phyloP scores from a whole-genome alignment of 1,139 yeast genomes.

The Scheffersomyces lignicola region DNA sequence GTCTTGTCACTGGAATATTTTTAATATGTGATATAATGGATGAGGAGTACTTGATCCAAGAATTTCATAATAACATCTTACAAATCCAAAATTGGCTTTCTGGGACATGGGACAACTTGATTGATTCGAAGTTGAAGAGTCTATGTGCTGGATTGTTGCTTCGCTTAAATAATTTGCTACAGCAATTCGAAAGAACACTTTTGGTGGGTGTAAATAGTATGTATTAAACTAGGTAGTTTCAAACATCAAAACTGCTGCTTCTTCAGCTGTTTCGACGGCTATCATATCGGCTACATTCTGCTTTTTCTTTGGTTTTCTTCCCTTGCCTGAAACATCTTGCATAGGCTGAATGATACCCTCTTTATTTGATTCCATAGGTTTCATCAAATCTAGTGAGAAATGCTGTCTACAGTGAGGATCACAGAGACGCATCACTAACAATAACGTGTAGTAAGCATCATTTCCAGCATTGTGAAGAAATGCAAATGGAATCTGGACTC shows the following conservation, averaged over 20 bases:
- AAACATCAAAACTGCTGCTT: slow-evolving; percentile 3
- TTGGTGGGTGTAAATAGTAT: slow-evolving; percentile 18
- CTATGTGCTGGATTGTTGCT: slow-evolving; percentile 53
- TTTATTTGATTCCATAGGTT: not conserved
- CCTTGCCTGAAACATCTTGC: not conserved
- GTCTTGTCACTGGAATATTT: slow-evolving; percentile 46
- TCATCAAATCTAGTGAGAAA: slow-evolving; percentile 22
- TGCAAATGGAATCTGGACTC: slow-evolving; percentile 59
- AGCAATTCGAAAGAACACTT: slow-evolving; percentile 14
- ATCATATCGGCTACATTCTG: slow-evolving; percentile 2
- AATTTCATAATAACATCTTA: slow-evolving; percentile 29
- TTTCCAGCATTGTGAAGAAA: slow-evolving; percentile 81
- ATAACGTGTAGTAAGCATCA: slow-evolving; percentile 70
- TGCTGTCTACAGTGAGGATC: slow-evolving; percentile 52
- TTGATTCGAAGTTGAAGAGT: slow-evolving; percentile 46
- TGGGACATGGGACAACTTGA: slow-evolving; percentile 44
- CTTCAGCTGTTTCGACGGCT: not conserved
- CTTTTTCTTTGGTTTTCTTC: not conserved
- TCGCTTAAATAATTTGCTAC: slow-evolving; percentile 29
- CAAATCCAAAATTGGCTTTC: slow-evolving; percentile 42
- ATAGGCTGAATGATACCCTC: not conserved
- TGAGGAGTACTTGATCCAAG: slow-evolving; percentile 30
- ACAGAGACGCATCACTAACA: slow-evolving; percentile 50
- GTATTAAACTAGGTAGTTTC: slow-evolving; percentile 10
- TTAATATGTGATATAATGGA: slow-evolving; percentile 49